Conservation (phyloP, 2,329 filamentous ascomycete genomes). For the Claviceps fusiformis region DNA sequence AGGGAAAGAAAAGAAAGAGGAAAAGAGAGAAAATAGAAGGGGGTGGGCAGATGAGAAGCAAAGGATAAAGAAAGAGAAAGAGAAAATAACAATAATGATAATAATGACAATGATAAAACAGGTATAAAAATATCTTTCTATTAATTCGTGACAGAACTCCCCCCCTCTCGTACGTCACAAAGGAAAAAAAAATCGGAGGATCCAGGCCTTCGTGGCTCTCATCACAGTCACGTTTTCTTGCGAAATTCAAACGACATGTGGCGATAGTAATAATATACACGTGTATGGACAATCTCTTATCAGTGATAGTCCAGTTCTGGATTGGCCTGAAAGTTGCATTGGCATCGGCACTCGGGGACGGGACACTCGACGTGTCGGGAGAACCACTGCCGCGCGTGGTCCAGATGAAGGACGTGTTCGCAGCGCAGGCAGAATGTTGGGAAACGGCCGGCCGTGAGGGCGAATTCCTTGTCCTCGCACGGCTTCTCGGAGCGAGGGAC, state of each 20-base stretch:
- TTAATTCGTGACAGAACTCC: too few species aligned
- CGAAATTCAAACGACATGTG: not conserved
- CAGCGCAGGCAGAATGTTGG: slow-evolving; percentile 57
- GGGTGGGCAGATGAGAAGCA: not conserved
- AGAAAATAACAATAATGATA: not conserved
- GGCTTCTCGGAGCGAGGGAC: slow-evolving; percentile 47
- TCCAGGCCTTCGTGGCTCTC: too few species aligned
- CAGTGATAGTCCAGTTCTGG: slow-evolving; percentile 42
- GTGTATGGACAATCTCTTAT: not conserved
- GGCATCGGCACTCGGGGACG: slow-evolving; percentile 53
- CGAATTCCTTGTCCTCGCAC: slow-evolving; percentile 33
- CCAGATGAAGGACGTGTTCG: slow-evolving; percentile 54
- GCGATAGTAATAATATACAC: not conserved
- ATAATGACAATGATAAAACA: not conserved
- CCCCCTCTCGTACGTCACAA: too few species aligned
- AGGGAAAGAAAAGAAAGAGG: not conserved
- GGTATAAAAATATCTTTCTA: not conserved
- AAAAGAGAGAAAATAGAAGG: not conserved
- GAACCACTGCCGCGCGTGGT: slow-evolving; percentile 56
- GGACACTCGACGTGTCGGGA: slow-evolving; percentile 51
- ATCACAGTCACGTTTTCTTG: too few species aligned
- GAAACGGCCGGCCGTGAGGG: slow-evolving; percentile 40
- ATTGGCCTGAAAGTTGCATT: slow-evolving; percentile 48
- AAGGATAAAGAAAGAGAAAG: not conserved
- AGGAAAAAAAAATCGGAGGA: too few species aligned